These are phyloP conservation scores for Termitomyces sp. DNA, from an alignment of 768 basidiomycete species.

Conservation along the genomic window DNA sequence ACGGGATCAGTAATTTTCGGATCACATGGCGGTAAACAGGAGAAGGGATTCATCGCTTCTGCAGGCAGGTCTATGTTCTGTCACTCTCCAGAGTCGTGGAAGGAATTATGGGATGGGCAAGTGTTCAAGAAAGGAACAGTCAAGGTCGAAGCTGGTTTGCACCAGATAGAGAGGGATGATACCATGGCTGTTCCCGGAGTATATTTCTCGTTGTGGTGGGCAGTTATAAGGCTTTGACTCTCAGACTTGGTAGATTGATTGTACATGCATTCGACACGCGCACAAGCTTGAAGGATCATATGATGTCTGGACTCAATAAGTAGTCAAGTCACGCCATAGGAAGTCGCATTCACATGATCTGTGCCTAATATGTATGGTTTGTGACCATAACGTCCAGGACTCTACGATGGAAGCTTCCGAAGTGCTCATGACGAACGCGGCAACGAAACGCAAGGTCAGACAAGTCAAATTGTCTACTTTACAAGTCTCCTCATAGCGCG, in stretches of 20 bases:
- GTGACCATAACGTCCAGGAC: too few relatives aligned
- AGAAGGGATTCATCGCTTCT: slow-evolving; percentile 21
- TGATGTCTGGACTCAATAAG: too few relatives aligned
- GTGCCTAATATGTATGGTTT: neutral
- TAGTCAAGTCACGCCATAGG: neutral
- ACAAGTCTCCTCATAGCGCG: neutral
- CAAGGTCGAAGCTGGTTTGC: slow-evolving; percentile 6
- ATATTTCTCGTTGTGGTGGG: slow-evolving; percentile 10
- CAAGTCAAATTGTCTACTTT: too few relatives aligned
- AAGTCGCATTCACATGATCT: neutral
- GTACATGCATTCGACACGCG: too few relatives aligned
- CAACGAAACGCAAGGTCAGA: too few relatives aligned
- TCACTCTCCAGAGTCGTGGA: slow-evolving; percentile 28
- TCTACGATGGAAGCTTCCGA: too few relatives aligned
- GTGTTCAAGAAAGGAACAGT: slow-evolving; percentile 24
- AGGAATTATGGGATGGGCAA: slow-evolving; percentile 25
- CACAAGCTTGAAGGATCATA: too few relatives aligned
- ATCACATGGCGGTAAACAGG: slow-evolving; percentile 20
- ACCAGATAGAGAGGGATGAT: slow-evolving; percentile 1
- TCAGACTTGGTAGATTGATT: too few relatives aligned
- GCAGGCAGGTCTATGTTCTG: slow-evolving; percentile 24
- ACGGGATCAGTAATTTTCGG: slow-evolving; percentile 47
- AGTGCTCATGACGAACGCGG: too few relatives aligned
- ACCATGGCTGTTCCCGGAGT: neutral
- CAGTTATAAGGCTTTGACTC: slow-evolving; percentile 8